phyloP scores from a whole-genome alignment of 164 flowering plant species.

The Dillenia turbinata region DNA sequence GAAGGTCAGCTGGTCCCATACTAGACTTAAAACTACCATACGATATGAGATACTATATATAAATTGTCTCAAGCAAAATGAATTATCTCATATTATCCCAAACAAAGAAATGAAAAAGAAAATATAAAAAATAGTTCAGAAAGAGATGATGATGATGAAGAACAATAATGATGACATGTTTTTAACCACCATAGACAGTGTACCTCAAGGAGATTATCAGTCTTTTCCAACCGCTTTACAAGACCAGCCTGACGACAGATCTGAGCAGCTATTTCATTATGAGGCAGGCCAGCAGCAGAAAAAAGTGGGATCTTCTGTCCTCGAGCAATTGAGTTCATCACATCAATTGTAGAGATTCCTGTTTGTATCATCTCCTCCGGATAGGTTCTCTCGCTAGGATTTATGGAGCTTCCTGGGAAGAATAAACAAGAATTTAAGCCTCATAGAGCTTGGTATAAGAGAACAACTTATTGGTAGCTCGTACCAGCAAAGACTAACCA shows the following conservation, averaged over 20 bases:
- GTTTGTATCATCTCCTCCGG: conserved; percentile 99
- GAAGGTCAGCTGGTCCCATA: too few species aligned
- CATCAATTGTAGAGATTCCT: conserved; percentile 97
- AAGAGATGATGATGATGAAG: too few species aligned
- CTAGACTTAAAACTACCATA: too few species aligned
- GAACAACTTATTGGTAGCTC: not conserved
- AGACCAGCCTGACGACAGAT: conserved; percentile 98
- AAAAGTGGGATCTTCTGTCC: conserved; percentile 99
- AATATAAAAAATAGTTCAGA: too few species aligned
- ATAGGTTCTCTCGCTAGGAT: conserved; percentile 98
- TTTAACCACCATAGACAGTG: too few species aligned
- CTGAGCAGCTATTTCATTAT: conserved; percentile 98
- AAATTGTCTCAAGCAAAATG: too few species aligned
- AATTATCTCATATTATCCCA: too few species aligned
- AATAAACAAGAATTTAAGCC: not conserved
- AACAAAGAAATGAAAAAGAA: too few species aligned
- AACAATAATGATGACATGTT: too few species aligned
- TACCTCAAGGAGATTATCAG: conserved; percentile 70
- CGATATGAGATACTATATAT: too few species aligned
- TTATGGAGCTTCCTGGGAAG: conserved; percentile 84
- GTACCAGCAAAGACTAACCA: conserved; percentile 35
- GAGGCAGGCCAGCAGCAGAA: conserved; percentile 99
- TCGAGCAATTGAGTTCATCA: conserved; percentile 98
- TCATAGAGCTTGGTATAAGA: not conserved
- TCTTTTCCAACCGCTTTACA: conserved; percentile 82